Evolutionary conservation across 2,329 filamentous ascomycete genomes (phyloP).

Genomic region (Hypoxylon sp.): DNA sequence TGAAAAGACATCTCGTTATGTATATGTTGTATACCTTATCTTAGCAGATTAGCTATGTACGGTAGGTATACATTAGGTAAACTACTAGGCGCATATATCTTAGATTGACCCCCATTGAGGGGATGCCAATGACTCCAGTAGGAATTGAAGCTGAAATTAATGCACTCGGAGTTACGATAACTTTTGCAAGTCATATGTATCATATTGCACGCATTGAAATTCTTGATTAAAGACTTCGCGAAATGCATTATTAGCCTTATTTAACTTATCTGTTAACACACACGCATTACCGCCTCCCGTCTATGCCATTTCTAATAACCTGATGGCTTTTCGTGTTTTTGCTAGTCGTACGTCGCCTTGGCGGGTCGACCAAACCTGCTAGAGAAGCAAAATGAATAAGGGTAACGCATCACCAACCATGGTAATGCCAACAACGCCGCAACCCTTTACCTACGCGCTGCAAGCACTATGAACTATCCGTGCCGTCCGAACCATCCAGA

Average conservation of each 20-base stretch:
- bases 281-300: slow-evolving; percentile 6
- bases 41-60: no score
- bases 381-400: slow-evolving; percentile 20
- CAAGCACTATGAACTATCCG: slow-evolving; percentile 47
- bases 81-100: no score
- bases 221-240: not conserved
- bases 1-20: no score
- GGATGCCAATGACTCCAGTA: not conserved
- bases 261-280: slow-evolving; percentile 2
- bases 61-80: no score
- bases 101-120: no score
- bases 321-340: slow-evolving; percentile 6
- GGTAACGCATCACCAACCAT: not conserved
- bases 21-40: no score
- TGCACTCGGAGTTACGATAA: not conserved
- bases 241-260: not conserved
- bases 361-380: slow-evolving; percentile 6
- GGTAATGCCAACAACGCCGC: slow-evolving; percentile 11
- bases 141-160: not conserved
- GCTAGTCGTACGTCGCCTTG: slow-evolving; percentile 24
- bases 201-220: slow-evolving; percentile 7
- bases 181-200: not conserved
- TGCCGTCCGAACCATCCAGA: slow-evolving; percentile 54
- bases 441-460: slow-evolving; percentile 8
- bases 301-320: slow-evolving; percentile 23